A percentile compares a stretch with the other conserved stretches of the same genome.
These are phyloP conservation scores for Talaromyces pinophilus DNA, from an alignment of 2,329 filamentous ascomycete genomes.

Conservation along the genomic window DNA sequence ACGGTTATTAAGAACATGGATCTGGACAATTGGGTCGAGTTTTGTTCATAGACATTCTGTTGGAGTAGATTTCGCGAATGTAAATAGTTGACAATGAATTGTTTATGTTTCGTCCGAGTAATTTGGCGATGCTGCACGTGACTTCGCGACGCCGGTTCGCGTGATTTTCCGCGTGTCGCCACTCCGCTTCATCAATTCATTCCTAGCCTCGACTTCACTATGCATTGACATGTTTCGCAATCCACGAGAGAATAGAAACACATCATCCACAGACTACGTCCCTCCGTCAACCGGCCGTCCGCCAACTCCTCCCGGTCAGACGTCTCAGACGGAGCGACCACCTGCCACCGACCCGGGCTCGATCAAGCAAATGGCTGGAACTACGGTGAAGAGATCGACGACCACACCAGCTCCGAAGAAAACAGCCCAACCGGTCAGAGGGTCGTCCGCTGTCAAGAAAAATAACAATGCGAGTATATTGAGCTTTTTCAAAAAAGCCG, in stretches of 20 bases:
- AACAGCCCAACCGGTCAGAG: background rate
- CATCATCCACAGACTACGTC: background rate
- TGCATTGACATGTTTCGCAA: slow-evolving; percentile 18
- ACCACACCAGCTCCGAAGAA: slow-evolving; percentile 15
- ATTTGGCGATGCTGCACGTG: background rate
- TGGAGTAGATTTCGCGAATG: background rate
- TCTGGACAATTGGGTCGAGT: slow-evolving; percentile 64
- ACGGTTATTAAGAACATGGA: slow-evolving; percentile 67
- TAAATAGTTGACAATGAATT: background rate
- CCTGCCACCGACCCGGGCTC: background rate
- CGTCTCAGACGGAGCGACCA: background rate
- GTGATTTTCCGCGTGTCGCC: slow-evolving; percentile 12
- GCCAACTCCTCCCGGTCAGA: slow-evolving; percentile 16
- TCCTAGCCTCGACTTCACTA: slow-evolving; percentile 24
- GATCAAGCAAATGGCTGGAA: slow-evolving; percentile 19
- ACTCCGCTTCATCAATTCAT: background rate
- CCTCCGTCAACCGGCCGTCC: slow-evolving; percentile 13
- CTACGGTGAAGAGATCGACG: slow-evolving; percentile 6
- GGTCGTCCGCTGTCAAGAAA: slow-evolving; percentile 29
- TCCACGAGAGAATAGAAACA: slow-evolving; percentile 14
- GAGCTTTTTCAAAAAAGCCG: slow-evolving; percentile 72
- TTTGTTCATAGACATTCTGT: slow-evolving; percentile 44
- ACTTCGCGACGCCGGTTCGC: slow-evolving; percentile 10
- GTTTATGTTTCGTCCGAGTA: background rate
- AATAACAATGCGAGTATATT: slow-evolving; percentile 65